A percentile compares a stretch with the other conserved stretches of the same genome.
Conservation (phyloP, 2,329 filamentous ascomycete species). For the Graphilbum ipis-grandicollis region DNA sequence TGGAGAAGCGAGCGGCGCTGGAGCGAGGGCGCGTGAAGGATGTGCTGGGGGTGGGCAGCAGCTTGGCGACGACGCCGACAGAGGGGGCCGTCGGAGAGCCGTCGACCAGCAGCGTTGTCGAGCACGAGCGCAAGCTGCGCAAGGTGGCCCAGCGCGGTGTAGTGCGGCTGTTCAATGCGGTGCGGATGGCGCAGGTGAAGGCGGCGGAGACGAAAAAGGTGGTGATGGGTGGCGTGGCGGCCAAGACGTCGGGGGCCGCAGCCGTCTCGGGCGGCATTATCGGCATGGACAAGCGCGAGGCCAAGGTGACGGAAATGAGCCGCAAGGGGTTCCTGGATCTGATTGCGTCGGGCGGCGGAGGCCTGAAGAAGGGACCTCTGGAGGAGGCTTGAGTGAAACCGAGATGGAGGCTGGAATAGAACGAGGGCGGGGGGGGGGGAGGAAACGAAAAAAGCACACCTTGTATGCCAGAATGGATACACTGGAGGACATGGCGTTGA, state of each 20-base stretch:
- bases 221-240: conserved; percentile 22
- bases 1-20: conserved; percentile 60
- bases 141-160: conserved; percentile 89
- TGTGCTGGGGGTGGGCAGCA: conserved; percentile 41
- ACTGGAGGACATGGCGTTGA: too few relatives aligned
- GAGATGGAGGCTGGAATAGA: too few relatives aligned
- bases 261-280: conserved; percentile 33
- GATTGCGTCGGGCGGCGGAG: conserved; percentile 50
- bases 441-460: too few relatives aligned
- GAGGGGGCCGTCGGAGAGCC: too few relatives aligned
- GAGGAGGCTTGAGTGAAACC: conserved; percentile 35
- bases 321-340: conserved; percentile 92
- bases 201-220: conserved; percentile 60
- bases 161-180: conserved; percentile 90
- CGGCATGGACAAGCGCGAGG: conserved; percentile 63
- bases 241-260: too few relatives aligned
- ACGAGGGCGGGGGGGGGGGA: too few relatives aligned
- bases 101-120: conserved; percentile 38
- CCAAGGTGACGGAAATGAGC: conserved; percentile 87
- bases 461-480: too few relatives aligned
- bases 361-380: conserved; percentile 38
- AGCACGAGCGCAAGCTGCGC: conserved; percentile 61
- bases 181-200: conserved; percentile 80
- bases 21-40: conserved; percentile 84
- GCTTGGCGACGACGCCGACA: conserved; percentile 23